Evolutionary conservation across 306 rosid species (phyloP), one percentile per base, ranked within the genome.

Genomic region (Malus sieversii): DNA sequence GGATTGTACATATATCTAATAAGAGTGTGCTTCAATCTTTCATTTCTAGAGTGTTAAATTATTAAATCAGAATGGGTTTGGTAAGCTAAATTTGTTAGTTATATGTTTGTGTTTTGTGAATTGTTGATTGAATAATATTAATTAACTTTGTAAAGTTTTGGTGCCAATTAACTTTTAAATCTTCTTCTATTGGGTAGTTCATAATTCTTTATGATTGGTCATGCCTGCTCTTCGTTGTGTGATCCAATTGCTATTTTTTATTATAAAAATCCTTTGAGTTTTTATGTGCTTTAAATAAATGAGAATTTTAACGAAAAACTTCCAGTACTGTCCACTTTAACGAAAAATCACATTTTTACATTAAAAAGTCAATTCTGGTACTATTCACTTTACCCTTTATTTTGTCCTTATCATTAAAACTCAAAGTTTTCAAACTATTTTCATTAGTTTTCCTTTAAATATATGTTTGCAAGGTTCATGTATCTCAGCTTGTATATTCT

Each of bases 401-500:
- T 23, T 23, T 23, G 25, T 23, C 25, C 25, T 23, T 23, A 23
- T 23, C 25, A 23, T 23, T 23, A 23, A 23, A 23, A 23, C 25
- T 23, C 1, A 23, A 23, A 23, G 25, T 23, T 23, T 23, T 23
- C 25, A 23, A 23, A 23, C 25, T 23, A 23, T 23, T 23, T 23
- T 23, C 25, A 23, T 23, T 23, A 23, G 25, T 23, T 23, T 23
- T 23, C 25, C 27, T 25, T 2, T 35, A 52, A 55, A 32, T 29
- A 7, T 10, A 6, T 33, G 19, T 22, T 23, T 25, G 66, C 3
- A 46, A 22, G 6, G 61, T 80, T 79, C 71, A 76, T 20, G 64
- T 44, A 45, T 6, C 75, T 30, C 23, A 76, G 64, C 35, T 72
- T 78, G 70, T 78, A 48, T 76, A 55, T 66, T 40, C 29, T 81